phyloP scores from a whole-genome alignment of 2,329 filamentous ascomycete species.

The Cordyceps fumosorosea region DNA sequence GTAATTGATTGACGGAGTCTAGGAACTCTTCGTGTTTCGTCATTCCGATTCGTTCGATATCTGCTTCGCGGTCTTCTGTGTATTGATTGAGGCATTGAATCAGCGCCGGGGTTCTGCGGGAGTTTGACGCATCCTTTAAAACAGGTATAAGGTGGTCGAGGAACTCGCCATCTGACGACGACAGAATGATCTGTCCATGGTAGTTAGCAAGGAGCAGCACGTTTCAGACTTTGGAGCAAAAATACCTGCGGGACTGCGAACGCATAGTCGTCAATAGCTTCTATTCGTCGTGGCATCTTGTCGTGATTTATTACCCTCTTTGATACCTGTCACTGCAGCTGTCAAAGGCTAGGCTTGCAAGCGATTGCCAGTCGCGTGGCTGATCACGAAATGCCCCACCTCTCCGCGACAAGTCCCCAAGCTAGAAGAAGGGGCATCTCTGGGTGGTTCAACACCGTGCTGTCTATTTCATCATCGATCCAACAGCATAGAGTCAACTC shows the following conservation, averaged over 20 bases:
- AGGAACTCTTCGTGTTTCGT: slow-evolving; percentile 97
- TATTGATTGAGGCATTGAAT: slow-evolving; percentile 67
- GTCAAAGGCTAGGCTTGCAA: background rate
- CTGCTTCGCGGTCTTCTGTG: slow-evolving; percentile 76
- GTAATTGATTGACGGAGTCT: slow-evolving; percentile 86
- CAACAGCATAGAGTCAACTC: too few species aligned
- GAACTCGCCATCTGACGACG: slow-evolving; percentile 86
- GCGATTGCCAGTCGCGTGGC: background rate
- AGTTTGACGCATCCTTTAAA: slow-evolving; percentile 78
- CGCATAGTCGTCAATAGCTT: slow-evolving; percentile 41
- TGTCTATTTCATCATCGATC: background rate
- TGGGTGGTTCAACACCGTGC: too few species aligned
- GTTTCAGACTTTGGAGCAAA: slow-evolving; percentile 17
- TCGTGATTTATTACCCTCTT: background rate
- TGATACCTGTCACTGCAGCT: background rate
- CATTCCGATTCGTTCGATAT: slow-evolving; percentile 91
- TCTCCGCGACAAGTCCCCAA: background rate
- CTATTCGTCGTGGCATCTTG: slow-evolving; percentile 39
- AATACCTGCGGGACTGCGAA: slow-evolving; percentile 39
- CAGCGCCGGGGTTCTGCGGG: slow-evolving; percentile 65
- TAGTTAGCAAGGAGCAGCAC: slow-evolving; percentile 13
- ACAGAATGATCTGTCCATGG: slow-evolving; percentile 71
- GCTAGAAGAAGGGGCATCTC: too few species aligned
- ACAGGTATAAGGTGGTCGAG: slow-evolving; percentile 93
- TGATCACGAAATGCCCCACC: slow-evolving; percentile 1